Base-by-base conservation (phyloP, 257 asterid genomes). In the Dorcoceras hygrometricum region DNA sequence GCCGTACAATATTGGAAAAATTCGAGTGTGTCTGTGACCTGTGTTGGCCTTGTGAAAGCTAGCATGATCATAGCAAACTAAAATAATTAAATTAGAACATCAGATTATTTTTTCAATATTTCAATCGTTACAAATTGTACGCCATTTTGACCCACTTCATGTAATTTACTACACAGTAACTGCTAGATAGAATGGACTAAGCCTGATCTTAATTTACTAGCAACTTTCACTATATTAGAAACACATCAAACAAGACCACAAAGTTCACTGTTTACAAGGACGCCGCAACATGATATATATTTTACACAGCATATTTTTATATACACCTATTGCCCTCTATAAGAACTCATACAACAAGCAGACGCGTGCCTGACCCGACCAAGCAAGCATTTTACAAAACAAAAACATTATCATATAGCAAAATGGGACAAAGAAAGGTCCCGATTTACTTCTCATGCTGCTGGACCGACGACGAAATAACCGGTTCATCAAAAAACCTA, bases 401-500 rank as follows among this genome's bases (percentile, higher is more conserved):
- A n/a, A n/a, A 26, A 9, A 56, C 68, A 43, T 34, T 27, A 6
- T 3, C 8, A 59, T 18, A 22, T 8, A 50, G 56, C 32, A 24
- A 27, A 10, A 0, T 19, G 28, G 56, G 34, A 54, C 26, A 48
- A 14, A 25, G 46, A 65, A 23, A 31, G 23, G 31, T 14, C 43
- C 59, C 60, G 66, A 6, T 59, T 46, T 26, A 63, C 66, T 60
- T 25, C 23, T 28, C 69, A 46, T 24, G 54, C 34, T 32, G 29
- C 34, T 61, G 23, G 67, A 57, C 69, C 8, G 6, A 51, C n/a
- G 5, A 6, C 10, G 11, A 48, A 39, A 29, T 23, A 4, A 57
- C 77, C 34, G 48, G 36, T 50, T 63, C 62, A 58, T 77, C 75
- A 43, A 81, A 77, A 60, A 87, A 79, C 74, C 83, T 82, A 76